Percentiles rank a stretch among this genome's conserved stretches.
phyloP scores from a whole-genome alignment of 352 stramenopile genomes.

The Phytophthora uliginosa region DNA sequence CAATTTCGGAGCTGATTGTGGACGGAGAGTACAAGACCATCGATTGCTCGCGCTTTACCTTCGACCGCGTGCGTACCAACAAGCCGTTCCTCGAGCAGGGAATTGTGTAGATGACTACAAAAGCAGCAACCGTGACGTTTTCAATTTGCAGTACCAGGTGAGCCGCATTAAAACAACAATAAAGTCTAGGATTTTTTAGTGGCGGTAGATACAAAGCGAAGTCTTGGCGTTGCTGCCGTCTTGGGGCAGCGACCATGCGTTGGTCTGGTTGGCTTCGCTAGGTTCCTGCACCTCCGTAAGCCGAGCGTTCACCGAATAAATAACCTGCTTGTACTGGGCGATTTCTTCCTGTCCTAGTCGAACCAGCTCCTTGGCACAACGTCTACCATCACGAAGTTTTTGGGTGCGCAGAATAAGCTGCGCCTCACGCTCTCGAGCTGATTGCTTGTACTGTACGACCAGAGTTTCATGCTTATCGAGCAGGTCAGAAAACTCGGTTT shows the following conservation, averaged over 20 bases:
- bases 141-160: conserved; percentile 8
- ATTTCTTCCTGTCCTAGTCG: conserved; percentile 61
- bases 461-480: conserved; percentile 63
- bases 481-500: conserved; percentile 74
- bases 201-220: conserved; percentile 76
- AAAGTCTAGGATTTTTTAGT: conserved; percentile 47
- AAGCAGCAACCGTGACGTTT: conserved; percentile 13
- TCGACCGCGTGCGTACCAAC: conserved; percentile 77
- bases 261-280: conserved; percentile 36
- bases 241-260: conserved; percentile 36
- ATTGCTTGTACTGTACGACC: conserved; percentile 50
- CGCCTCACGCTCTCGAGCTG: conserved; percentile 49
- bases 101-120: conserved; percentile 63
- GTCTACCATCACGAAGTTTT: conserved; percentile 52
- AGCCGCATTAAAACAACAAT: conserved; percentile 15
- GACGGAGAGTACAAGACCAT: conserved; percentile 81
- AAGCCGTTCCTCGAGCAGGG: conserved; percentile 78
- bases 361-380: conserved; percentile 64
- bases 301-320: conserved; percentile 66
- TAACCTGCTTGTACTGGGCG: conserved; percentile 70
- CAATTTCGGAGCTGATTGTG: conserved; percentile 80
- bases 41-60: conserved; percentile 76
- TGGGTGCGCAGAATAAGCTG: conserved; percentile 41
- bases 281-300: conserved; percentile 65
- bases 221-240: conserved; percentile 42